Base-by-base conservation (phyloP, 768 basidiomycete species). In the Hypsizygus marmoreus region DNA sequence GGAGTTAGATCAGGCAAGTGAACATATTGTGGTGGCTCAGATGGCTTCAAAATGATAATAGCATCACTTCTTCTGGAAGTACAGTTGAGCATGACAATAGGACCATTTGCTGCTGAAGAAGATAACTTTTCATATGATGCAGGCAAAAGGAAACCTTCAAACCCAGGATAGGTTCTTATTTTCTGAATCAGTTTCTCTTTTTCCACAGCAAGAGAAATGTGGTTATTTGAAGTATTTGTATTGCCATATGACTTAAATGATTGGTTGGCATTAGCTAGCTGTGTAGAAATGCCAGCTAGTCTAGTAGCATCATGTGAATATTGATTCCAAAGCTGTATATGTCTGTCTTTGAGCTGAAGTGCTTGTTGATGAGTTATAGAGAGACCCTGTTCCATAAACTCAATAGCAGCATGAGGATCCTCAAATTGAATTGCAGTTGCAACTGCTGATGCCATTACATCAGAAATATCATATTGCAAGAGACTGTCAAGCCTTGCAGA, bases 51-150 rank as follows among this genome's bases (percentile, higher is more conserved):
- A 32, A 46, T 32, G 31, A 58, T 48, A 5, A 56, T 22, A 6
- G 50, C 47, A 33, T 56, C 47, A 16, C 53, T 61, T 2, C 57
- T 40, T 6, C 11, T 45, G 28, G 44, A 14, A 25, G 58, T 53
- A 13, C 62, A 58, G 24, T 66, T 71, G 24, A 72, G 50, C 4
- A 72, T 23, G 37, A 74, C 33, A 22, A 74, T 61, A 1, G 71
- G 72, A 1, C 73, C 72, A 3, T 60, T 56, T 1, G 19, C 39
- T 2, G 66, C 58, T 2, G 57, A 67, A 40, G 49, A 46, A 2
- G 47, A 57, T 9, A 74, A 56, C 12, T 62, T 51, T 2, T 50
- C 20, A 25, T 63, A 68, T 3, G 51, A 29, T 3, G 41, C 35
- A 0, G 58, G 38, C 22, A 42, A 43, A 37, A 72, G 56, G 43